Evolutionary conservation across 75 land plant species (phyloP).

Genomic region (Ceratopteris richardii): DNA sequence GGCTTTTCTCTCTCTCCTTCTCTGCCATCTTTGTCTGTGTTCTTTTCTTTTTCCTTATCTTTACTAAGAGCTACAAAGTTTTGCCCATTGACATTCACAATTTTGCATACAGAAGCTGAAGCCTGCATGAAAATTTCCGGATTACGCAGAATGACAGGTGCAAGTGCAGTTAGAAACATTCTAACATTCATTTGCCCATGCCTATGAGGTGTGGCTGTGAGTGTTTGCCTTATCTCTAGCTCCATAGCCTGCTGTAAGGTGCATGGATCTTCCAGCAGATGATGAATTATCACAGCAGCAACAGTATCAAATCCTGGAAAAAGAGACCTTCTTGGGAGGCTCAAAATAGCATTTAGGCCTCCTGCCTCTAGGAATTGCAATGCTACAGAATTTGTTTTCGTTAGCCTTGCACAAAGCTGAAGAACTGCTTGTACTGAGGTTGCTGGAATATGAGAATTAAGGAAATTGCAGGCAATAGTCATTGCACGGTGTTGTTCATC

Average conservation of each 20-base stretch:
- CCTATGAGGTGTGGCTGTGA: conserved; percentile 47
- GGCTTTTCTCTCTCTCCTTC: conserved; percentile 16
- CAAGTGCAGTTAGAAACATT: conserved; percentile 63
- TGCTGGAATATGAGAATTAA: conserved; percentile 61
- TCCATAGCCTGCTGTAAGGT: conserved; percentile 99
- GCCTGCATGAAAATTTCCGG: conserved; percentile 87
- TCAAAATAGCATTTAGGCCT: conserved; percentile 63
- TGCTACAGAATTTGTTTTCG: conserved; percentile 77
- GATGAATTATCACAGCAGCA: conserved; percentile 81
- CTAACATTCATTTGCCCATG: conserved; percentile 71
- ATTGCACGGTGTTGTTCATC: conserved; percentile 65
- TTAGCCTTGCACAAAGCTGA: conserved; percentile 88
- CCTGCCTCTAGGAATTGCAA: conserved; percentile 79
- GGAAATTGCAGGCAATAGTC: conserved; percentile 65
- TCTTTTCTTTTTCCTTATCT: conserved; percentile 74
- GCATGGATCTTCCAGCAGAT: conserved; percentile 91
- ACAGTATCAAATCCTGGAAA: conserved; percentile 89
- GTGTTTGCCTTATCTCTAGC: conserved; percentile 74
- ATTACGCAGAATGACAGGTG: conserved; percentile 74
- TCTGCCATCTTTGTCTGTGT: conserved; percentile 61
- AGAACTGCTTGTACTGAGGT: conserved; percentile 89
- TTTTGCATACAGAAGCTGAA: conserved; percentile 75
- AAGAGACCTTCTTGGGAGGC: conserved; percentile 63
- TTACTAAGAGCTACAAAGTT: conserved; percentile 66
- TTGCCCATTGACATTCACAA: conserved; percentile 79